A percentile compares a stretch with the other conserved stretches of the same genome.
phyloP scores from a whole-genome alignment of 1,139 yeast genomes.

The Wickerhamomyces sp. region DNA sequence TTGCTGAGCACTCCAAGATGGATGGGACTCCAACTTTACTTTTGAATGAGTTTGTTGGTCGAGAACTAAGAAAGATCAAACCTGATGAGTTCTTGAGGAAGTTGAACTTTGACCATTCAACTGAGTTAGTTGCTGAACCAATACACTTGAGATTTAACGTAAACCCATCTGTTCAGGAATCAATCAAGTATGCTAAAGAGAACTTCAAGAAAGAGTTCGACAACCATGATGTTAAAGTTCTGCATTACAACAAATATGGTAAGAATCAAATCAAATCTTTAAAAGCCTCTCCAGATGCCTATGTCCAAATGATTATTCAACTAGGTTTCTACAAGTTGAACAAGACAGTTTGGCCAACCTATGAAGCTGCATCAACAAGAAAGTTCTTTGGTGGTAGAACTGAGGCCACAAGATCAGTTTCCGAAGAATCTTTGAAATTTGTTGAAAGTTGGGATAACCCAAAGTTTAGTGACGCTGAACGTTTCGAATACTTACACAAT shows the following conservation, averaged over 20 bases:
- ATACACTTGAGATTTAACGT: constrained; percentile 40
- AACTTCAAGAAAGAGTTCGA: constrained; percentile 48
- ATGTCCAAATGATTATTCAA: constrained; percentile 70
- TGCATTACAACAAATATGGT: constrained; percentile 72
- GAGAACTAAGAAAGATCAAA: constrained; percentile 45
- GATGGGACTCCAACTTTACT: constrained; percentile 96
- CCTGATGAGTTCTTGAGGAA: constrained; percentile 29
- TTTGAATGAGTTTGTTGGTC: constrained; percentile 71
- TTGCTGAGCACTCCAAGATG: constrained; percentile 97
- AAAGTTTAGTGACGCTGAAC: constrained; percentile 48
- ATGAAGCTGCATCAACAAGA: constrained; percentile 95
- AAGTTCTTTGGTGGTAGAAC: constrained; percentile 88
- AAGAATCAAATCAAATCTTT: constrained; percentile 63
- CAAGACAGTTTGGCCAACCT: constrained; percentile 83
- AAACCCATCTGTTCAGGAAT: constrained; percentile 44
- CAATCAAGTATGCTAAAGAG: constrained; percentile 51
- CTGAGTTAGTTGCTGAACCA: constrained; percentile 28
- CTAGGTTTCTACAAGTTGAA: constrained; percentile 75
- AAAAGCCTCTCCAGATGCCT: constrained; percentile 75
- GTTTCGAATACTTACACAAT: constrained; percentile 62
- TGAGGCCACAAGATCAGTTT: constrained; percentile 89
- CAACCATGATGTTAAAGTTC: constrained; percentile 55
- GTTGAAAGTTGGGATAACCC: constrained; percentile 72
- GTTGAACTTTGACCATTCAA: constrained; percentile 23
- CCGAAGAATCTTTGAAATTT: constrained; percentile 67